phyloP scores from a whole-genome alignment of 306 rosid species.

The Glycine latifolia region DNA sequence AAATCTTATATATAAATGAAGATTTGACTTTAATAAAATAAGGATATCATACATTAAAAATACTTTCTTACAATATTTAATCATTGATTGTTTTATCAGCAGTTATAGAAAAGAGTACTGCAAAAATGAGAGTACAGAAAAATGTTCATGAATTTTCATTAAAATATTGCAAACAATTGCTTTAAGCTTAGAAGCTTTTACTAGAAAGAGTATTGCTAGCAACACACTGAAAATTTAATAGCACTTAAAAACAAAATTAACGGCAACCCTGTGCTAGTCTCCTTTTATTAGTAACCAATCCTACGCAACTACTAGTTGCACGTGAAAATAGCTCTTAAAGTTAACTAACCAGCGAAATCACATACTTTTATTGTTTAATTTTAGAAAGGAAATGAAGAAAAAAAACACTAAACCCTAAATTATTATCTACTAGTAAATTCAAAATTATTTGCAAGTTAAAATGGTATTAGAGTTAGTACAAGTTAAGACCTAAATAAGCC shows the following conservation, averaged over 20 bases:
- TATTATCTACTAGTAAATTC: background rate
- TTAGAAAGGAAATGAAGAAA: too few relatives aligned
- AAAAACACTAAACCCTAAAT: too few relatives aligned
- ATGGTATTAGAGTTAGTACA: background rate
- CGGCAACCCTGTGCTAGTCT: background rate
- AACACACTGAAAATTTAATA: background rate
- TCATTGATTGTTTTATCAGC: too few relatives aligned
- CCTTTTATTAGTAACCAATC: background rate
- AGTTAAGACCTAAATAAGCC: background rate
- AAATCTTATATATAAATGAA: too few relatives aligned
- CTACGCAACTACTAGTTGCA: background rate
- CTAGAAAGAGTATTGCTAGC: background rate
- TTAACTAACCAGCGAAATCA: background rate
- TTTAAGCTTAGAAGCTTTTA: background rate
- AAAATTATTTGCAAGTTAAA: background rate
- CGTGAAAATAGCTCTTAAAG: background rate
- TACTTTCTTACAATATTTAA: too few relatives aligned
- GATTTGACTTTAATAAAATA: too few relatives aligned
- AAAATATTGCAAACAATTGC: background rate
- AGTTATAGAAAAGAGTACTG: too few relatives aligned
- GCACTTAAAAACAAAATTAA: background rate
- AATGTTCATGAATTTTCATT: background rate
- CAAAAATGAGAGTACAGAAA: too few relatives aligned
- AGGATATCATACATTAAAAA: too few relatives aligned
- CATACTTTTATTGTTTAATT: background rate